These are phyloP conservation scores for Trichosporon asahii DNA, from an alignment of 1,284 basidiomycete genomes.

Conservation along the genomic window DNA sequence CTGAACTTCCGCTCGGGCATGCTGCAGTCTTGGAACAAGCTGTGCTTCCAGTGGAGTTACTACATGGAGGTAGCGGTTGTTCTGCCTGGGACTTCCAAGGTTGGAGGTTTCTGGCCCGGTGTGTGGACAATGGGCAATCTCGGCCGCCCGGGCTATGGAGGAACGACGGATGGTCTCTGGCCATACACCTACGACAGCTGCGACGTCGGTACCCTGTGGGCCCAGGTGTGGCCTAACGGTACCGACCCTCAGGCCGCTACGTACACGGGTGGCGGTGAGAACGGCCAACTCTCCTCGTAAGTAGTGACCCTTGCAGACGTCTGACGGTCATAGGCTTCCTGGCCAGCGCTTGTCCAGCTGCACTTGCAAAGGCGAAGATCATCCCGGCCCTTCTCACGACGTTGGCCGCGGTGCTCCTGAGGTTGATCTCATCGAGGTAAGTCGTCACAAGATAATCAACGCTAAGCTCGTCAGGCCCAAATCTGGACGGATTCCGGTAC, in stretches of 20 bases:
- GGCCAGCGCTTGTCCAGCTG: slow-evolving; percentile 59
- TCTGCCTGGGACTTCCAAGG: slow-evolving; percentile 63
- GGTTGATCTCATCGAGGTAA: slow-evolving; percentile 57
- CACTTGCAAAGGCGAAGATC: slow-evolving; percentile 56
- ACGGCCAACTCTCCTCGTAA: slow-evolving; percentile 20
- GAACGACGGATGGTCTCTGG: slow-evolving; percentile 63
- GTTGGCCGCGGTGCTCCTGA: slow-evolving; percentile 56
- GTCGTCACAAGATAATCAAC: not conserved
- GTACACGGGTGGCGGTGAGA: slow-evolving; percentile 29
- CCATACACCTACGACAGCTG: slow-evolving; percentile 66
- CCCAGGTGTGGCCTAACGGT: slow-evolving; percentile 51
- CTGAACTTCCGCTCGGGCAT: slow-evolving; percentile 65
- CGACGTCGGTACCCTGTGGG: slow-evolving; percentile 74
- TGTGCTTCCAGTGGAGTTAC: slow-evolving; percentile 69
- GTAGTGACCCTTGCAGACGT: not conserved
- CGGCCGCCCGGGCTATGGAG: slow-evolving; percentile 74
- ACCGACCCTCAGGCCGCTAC: slow-evolving; percentile 40
- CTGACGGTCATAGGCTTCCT: slow-evolving; percentile 50
- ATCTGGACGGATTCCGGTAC: slow-evolving; percentile 27
- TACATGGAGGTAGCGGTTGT: slow-evolving; percentile 61
- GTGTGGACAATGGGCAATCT: slow-evolving; percentile 92
- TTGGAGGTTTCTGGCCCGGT: slow-evolving; percentile 67
- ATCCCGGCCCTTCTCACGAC: slow-evolving; percentile 51
- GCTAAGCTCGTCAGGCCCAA: slow-evolving; percentile 25
- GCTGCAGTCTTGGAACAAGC: slow-evolving; percentile 63